Base-by-base conservation (phyloP, 2,329 filamentous ascomycete genomes). In the Dothistroma pini region DNA sequence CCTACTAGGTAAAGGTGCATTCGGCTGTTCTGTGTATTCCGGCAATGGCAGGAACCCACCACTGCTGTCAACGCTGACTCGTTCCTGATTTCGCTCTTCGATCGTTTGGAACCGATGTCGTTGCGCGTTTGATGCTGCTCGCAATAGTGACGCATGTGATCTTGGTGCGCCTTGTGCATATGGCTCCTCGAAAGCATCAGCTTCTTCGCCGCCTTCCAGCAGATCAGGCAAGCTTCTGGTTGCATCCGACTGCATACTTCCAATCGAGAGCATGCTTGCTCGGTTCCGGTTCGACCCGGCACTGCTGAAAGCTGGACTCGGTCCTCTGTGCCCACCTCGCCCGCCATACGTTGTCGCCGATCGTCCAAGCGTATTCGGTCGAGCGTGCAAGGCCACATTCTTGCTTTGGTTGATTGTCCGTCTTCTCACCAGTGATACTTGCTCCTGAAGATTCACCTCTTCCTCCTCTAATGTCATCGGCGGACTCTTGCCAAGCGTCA, bases 21-120 rank as follows among this genome's bases (percentile, higher is more conserved):
- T 73, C 4, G 76, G 74, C 2, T 89, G 86, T 63, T 86, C 84
- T 34, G 86, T 84, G 69, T 95, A 95, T 0, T 90, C 89, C 3
- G 90, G 90, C 25, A 91, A 89, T 5, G 90, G 89, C 11, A 90
- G 86, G n/a, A 91, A 88, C 85, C 89, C 91, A 68, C 90, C 89
- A 69, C 90, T 89, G 10, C 89, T 89, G 71, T 93, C 90, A 0
- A 63, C 63, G 53, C 67, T 70, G 50, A 68, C 63, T 34, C 69
- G 65, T 35, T 73, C 72, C 25, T 84, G 83, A 34, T 81, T 83
- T 38, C 70, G 67, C 60, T 83, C 81, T 21, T 85, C 79, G 1
- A 84, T 80, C 4, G 81, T 81, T 50, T 88, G 87, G 68, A 89
- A 83, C n/a, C 88, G 81, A 59, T 85, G 84, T 58, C 89, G 84